Percentiles rank a stretch among this genome's conserved stretches.
These are phyloP conservation scores for Calonectria pteridis DNA, from an alignment of 2,329 filamentous ascomycete species.

Conservation along the genomic window DNA sequence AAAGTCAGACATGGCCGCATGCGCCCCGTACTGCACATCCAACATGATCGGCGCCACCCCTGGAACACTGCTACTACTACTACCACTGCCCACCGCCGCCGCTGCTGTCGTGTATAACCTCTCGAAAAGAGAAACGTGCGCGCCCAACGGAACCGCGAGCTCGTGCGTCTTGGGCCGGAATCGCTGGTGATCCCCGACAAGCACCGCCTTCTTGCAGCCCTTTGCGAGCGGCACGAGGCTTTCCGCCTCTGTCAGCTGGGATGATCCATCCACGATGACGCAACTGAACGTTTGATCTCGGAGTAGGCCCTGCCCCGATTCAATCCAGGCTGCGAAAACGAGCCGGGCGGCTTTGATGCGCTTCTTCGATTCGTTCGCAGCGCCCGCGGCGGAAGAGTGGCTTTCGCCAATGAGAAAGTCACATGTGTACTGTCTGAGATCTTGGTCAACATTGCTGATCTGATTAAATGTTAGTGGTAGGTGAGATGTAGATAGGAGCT, in stretches of 20 bases:
- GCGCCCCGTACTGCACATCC: slow-evolving; percentile 60
- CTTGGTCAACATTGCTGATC: slow-evolving; percentile 50
- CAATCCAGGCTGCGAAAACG: slow-evolving; percentile 60
- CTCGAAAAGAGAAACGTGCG: slow-evolving; percentile 59
- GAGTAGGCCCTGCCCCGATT: slow-evolving; percentile 56
- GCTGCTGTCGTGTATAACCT: slow-evolving; percentile 48
- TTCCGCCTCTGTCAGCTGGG: slow-evolving; percentile 58
- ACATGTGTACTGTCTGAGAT: slow-evolving; percentile 51
- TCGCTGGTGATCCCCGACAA: slow-evolving; percentile 62
- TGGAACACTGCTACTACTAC: not conserved
- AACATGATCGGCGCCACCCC: slow-evolving; percentile 53
- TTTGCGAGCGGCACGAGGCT: slow-evolving; percentile 57
- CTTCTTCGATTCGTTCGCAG: slow-evolving; percentile 52
- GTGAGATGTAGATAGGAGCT: not conserved
- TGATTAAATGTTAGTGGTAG: slow-evolving; percentile 27
- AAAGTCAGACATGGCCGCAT: slow-evolving; percentile 54
- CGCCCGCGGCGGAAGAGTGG: slow-evolving; percentile 41
- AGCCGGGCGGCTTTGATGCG: slow-evolving; percentile 51
- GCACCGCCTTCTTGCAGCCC: slow-evolving; percentile 55
- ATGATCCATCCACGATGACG: slow-evolving; percentile 61
- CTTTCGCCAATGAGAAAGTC: slow-evolving; percentile 49
- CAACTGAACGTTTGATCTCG: slow-evolving; percentile 53
- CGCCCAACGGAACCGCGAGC: slow-evolving; percentile 49
- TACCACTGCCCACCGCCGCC: not conserved
- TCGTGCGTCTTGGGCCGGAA: slow-evolving; percentile 57